Conservation (phyloP, 495 filamentous ascomycete species). For the Copromyces sp. region DNA sequence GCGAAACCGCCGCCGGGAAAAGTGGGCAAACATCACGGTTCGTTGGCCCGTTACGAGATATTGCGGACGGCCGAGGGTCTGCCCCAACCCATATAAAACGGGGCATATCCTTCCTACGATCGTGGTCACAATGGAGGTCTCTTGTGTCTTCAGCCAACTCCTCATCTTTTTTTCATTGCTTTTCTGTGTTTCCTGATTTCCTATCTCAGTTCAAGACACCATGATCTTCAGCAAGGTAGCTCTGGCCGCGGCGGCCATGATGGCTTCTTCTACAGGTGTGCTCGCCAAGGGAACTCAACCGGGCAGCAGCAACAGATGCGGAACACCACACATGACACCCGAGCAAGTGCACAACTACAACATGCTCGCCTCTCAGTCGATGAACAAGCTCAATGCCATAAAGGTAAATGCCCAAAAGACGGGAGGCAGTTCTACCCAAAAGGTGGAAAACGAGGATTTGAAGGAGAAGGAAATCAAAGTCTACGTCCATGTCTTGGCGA, state of each 20-base stretch:
- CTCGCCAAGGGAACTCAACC: background rate
- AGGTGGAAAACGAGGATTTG: background rate
- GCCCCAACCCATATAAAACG: background rate
- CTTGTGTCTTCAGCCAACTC: background rate
- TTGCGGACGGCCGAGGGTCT: background rate
- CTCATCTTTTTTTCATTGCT: background rate
- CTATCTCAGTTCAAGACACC: background rate
- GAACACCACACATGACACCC: background rate
- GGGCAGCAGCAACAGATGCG: background rate
- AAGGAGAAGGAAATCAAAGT: background rate
- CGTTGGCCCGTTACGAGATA: background rate
- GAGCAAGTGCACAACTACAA: background rate
- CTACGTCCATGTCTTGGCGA: slow-evolving; percentile 4
- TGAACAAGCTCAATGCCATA: background rate
- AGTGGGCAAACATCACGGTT: background rate
- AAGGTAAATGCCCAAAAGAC: background rate
- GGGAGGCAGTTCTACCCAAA: background rate
- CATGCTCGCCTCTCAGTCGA: background rate
- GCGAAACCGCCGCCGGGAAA: background rate
- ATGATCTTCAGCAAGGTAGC: background rate
- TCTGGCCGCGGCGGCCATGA: background rate
- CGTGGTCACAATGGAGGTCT: background rate
- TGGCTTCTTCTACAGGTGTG: background rate
- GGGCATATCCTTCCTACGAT: background rate
- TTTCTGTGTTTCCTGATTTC: background rate